Evolutionary conservation across 2,329 filamentous ascomycete species (phyloP).

Genomic region (Tolypocladium nubicola): DNA sequence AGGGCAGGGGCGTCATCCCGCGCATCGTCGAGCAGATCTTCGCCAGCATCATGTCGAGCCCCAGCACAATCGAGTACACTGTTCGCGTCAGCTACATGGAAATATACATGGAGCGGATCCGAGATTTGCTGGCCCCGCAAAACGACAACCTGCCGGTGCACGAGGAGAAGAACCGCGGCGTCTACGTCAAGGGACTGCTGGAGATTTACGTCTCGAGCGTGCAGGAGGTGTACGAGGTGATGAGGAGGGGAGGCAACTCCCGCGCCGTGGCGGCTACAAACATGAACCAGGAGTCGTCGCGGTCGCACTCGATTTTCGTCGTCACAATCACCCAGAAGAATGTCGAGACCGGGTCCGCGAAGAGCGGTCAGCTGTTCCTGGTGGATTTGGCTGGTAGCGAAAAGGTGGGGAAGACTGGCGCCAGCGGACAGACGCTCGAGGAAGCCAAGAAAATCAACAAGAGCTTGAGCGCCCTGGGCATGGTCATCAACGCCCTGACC

Average conservation of each 20-base stretch:
- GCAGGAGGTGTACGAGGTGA: constrained; percentile 91
- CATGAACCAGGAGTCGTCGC: constrained; percentile 98
- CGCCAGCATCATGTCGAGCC: constrained; percentile 83
- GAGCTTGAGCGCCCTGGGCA: constrained; percentile 92
- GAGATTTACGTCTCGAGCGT: constrained; percentile 96
- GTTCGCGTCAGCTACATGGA: constrained; percentile 99
- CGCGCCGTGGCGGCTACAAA: constrained; percentile 93
- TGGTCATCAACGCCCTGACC: constrained; percentile 97
- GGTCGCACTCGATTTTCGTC: constrained; percentile 96
- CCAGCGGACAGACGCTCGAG: constrained; percentile 91
- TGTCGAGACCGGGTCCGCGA: constrained; percentile 87
- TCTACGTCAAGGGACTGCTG: constrained; percentile 90
- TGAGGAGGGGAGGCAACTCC: constrained; percentile 82
- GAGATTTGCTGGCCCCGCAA: constrained; percentile 81
- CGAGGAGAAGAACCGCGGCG: constrained; percentile 91
- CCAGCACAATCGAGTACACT: constrained; percentile 94
- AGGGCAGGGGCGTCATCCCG: constrained; percentile 86
- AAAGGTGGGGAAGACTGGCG: constrained; percentile 97
- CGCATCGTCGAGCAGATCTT: constrained; percentile 98
- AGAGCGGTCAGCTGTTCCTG: constrained; percentile 92
- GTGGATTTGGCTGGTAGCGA: constrained; percentile 97
- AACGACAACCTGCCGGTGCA: constrained; percentile 98
- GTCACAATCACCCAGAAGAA: constrained; percentile 97
- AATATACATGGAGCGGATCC: constrained; percentile 98
- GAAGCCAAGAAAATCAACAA: constrained; percentile 99